Base-by-base conservation (phyloP, 176 grass and related monocot genomes). In the Aegilops tauschii region DNA sequence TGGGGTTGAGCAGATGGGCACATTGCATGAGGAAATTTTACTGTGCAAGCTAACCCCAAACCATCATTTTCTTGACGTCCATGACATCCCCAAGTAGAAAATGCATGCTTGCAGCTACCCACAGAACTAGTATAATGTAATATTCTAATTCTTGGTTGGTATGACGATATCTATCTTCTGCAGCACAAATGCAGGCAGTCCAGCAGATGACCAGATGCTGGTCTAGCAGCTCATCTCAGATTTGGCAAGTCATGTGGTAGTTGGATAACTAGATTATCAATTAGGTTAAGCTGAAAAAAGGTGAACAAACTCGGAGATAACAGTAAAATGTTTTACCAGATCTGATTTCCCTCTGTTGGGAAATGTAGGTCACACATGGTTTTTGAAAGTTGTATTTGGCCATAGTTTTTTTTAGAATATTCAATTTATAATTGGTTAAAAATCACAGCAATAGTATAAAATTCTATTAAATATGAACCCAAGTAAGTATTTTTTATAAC, bases 1-100 rank as follows among this genome's bases (percentile, higher is more conserved):
- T 72, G 83, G 70, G 78, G 58, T 27, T 35, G 88, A 86, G 73
- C 54, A 42, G 79, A 79, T 87, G 49, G 84, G 80, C 74, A 83
- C 80, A 66, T 73, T 83, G 83, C 84, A 83, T 83, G 74, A 44
- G 18, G 9, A 83, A 66, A 27, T 59, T 86, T 78, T 90, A 79
- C 65, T 83, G 79, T 78, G 9, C 27, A 81, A 73, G 20, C 73
- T 52, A 76, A 27, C 64, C 68, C 52, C 65, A 61, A 67, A 64
- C 16, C 14, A 61, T 20, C 65, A 10, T 62, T 27, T 11, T 63
- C 25, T 3, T 70, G 65, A 39, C 50, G 5, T 14, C 9, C 11
- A 45, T 13, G 23, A 45, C 29, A 71, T 73, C 56, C 81, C 30
- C 63, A 65, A 63, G 49, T 74, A 80, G 82, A 74, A 84, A 80